Conservation (phyloP, 106 monocot genomes). For the Alisma plantagoaquatica region DNA sequence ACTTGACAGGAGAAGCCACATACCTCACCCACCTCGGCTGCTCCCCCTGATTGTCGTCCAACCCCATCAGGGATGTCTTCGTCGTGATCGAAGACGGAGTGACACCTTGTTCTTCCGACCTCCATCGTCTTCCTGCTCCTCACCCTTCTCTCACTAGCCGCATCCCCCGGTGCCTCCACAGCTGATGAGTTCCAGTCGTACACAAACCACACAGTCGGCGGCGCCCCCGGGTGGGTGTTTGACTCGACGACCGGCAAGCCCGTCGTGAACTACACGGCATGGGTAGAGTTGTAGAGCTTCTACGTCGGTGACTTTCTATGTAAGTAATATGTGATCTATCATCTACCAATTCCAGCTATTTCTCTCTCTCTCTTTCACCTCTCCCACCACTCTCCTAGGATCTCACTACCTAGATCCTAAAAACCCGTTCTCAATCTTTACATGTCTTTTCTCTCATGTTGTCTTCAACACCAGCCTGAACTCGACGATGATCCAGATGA, state of each 20-base stretch:
- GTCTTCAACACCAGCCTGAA: slow-evolving; percentile 59
- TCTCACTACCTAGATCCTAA: neutral
- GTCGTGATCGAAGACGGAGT: too few species aligned
- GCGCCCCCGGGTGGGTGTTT: slow-evolving; percentile 58
- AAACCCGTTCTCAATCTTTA: neutral
- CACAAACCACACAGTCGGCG: slow-evolving; percentile 86
- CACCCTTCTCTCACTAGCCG: slow-evolving; percentile 3
- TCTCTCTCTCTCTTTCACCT: neutral
- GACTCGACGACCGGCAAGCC: slow-evolving; percentile 27
- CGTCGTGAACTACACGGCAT: slow-evolving; percentile 47
- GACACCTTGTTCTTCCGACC: neutral
- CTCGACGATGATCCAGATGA: slow-evolving; percentile 56
- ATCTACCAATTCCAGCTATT: neutral
- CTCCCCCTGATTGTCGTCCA: too few species aligned
- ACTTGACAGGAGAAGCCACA: too few species aligned
- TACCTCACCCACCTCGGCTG: too few species aligned
- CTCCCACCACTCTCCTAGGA: neutral
- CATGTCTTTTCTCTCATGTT: slow-evolving; percentile 8
- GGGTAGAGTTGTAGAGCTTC: slow-evolving; percentile 58
- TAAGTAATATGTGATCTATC: slow-evolving; percentile 3
- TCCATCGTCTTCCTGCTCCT: slow-evolving; percentile 1
- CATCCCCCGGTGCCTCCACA: slow-evolving; percentile 18
- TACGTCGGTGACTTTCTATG: slow-evolving; percentile 82
- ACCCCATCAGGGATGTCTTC: neutral
- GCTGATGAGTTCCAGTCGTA: too few species aligned